Percentiles rank a stretch among this genome's conserved stretches.
Conservation (phyloP, 345 rosid genomes). For the Xanthoceras sorbifolium region DNA sequence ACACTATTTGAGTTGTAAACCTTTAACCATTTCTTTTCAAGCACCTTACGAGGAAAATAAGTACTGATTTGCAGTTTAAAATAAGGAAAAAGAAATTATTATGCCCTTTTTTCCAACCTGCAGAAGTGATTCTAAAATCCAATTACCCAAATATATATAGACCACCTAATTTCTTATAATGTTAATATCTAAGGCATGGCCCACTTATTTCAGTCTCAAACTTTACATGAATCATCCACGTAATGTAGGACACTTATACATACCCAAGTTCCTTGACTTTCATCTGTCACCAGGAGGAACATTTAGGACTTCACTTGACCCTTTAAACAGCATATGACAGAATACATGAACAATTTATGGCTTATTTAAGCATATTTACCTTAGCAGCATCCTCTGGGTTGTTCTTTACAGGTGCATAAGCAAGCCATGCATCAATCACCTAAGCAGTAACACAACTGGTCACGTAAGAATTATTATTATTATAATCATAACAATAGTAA, state of each 20-base stretch:
- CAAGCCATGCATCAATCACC: conserved; percentile 90
- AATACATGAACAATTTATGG: not conserved
- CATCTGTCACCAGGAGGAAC: not conserved
- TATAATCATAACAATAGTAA: not conserved
- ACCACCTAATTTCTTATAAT: not conserved
- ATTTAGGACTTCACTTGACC: not conserved
- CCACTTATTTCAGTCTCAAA: not conserved
- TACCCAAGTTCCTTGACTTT: not conserved
- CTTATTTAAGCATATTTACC: conserved; percentile 38
- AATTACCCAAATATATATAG: not conserved
- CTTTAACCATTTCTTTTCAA: not conserved
- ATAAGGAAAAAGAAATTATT: not conserved
- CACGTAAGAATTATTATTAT: conserved; percentile 1
- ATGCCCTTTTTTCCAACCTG: not conserved
- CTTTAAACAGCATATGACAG: not conserved
- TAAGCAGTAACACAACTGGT: conserved; percentile 23
- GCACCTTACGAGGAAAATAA: not conserved
- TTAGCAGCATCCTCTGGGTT: conserved; percentile 95
- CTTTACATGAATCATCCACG: not conserved
- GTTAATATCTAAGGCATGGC: not conserved
- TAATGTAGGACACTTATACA: not conserved
- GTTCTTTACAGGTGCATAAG: conserved; percentile 93
- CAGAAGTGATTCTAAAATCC: not conserved
- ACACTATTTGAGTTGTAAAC: not conserved
- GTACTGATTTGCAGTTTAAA: not conserved